Base-by-base conservation (phyloP, 1,284 basidiomycete species). In the Cryptococcus sp. region DNA sequence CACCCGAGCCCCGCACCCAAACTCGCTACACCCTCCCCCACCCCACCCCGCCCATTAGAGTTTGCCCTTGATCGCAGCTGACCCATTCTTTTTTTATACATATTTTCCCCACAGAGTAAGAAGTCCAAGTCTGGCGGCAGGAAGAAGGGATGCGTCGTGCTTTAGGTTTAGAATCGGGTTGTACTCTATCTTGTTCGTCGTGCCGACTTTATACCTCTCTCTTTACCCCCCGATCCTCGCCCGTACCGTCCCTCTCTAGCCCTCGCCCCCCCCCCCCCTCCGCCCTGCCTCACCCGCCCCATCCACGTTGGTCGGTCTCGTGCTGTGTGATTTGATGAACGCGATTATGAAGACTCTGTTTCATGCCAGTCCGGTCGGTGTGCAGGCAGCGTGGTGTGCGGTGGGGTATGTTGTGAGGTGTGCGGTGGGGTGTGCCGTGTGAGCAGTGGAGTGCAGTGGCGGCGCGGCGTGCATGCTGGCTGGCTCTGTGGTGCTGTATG, bases 61-160 rank as follows among this genome's bases (percentile, higher is more conserved):
- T 38, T 21, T 49, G 12, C 4, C 12, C 12, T 44, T 12, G 50
- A 40, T 7, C 28, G 39, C 21, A 11, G 45, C 36, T 44, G 38
- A 50, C 15, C n/a, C n/a, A n/a, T n/a, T n/a, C n/a, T n/a, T 37
- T 16, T 48, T 18, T 8, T 21, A 7, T 20, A n/a, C n/a, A n/a
- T n/a, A n/a, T n/a, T n/a, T n/a, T n/a, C 40, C 23, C 2, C 33
- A 2, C 51, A 70, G 68, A 70, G 68, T 64, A 71, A 71, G 63
- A 69, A 68, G 55, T 64, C 62, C 50, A 65, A 65, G 49, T 60
- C 63, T 53, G 59, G 63, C 52, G 59, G 61, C 56, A 57, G 63
- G 52, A 72, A 71, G 61, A 69, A 67, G 55, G 66, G 66, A 23
- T 78, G 76, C 66, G 77, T 85, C 61, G 80, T 86, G 56, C 79